A percentile compares a stretch with the other conserved stretches of the same genome.
Conservation (phyloP, 202 grass and related monocot genomes). For the Setaria italica region DNA sequence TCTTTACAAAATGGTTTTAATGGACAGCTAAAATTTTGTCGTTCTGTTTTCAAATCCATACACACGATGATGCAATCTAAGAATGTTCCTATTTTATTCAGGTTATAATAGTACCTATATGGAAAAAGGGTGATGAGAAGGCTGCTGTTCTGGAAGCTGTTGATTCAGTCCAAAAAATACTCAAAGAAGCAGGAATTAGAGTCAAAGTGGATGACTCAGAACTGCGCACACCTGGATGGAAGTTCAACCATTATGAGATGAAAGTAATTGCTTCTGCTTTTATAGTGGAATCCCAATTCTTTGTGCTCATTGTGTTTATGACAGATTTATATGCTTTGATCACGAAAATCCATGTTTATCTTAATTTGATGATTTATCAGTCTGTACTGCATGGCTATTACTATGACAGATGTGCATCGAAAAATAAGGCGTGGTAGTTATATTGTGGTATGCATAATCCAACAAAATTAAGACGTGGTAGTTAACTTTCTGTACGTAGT, state of each 20-base stretch:
- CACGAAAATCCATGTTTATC: neutral
- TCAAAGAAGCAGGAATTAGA: slow-evolving; percentile 83
- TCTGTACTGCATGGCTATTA: neutral
- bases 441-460: neutral
- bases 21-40: neutral
- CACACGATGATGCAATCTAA: slow-evolving; percentile 21
- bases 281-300: slow-evolving; percentile 16
- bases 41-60: slow-evolving; percentile 25
- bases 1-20: slow-evolving; percentile 12
- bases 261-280: slow-evolving; percentile 65
- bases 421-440: neutral
- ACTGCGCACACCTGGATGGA: slow-evolving; percentile 82
- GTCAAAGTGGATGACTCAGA: slow-evolving; percentile 95
- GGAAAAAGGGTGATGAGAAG: slow-evolving; percentile 88
- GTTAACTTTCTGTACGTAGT: slow-evolving; percentile 16
- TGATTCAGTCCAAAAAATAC: slow-evolving; percentile 63
- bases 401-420: neutral
- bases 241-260: slow-evolving; percentile 99
- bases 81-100: slow-evolving; percentile 40
- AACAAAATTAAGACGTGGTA: slow-evolving; percentile 16
- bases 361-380: neutral
- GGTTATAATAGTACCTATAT: slow-evolving; percentile 94
- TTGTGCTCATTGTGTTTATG: slow-evolving; percentile 28
- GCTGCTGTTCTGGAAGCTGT: slow-evolving; percentile 76
- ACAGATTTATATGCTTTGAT: slow-evolving; percentile 9